These are phyloP conservation scores for Pisolithus orientalis DNA, from an alignment of 768 basidiomycete genomes.

Conservation along the genomic window DNA sequence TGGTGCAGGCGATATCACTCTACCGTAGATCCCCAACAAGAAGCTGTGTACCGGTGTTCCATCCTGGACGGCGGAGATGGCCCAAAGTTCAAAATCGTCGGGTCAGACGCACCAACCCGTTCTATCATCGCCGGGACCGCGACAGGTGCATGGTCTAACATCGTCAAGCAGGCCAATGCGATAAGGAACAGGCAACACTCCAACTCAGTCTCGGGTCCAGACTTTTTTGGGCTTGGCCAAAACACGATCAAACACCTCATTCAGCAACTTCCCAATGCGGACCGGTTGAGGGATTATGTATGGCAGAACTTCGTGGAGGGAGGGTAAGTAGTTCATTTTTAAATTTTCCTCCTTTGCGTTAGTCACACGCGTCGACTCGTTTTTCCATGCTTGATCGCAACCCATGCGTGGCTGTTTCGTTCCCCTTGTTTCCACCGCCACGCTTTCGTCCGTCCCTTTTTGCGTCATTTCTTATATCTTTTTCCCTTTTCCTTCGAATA, in stretches of 20 bases:
- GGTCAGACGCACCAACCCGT: constrained; percentile 62
- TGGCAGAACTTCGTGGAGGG: constrained; percentile 86
- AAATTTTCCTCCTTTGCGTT: constrained; percentile 1
- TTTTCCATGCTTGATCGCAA: neutral
- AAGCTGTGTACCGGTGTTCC: constrained; percentile 76
- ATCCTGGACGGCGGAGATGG: constrained; percentile 83
- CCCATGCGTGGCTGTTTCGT: constrained; percentile 3
- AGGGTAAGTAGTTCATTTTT: constrained; percentile 50
- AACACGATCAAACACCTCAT: constrained; percentile 88
- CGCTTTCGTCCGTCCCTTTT: neutral
- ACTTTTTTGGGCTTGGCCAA: constrained; percentile 83
- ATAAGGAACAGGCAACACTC: constrained; percentile 79
- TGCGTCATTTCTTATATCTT: constrained; percentile 2
- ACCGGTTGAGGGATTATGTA: constrained; percentile 70
- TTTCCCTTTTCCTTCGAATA: constrained; percentile 24
- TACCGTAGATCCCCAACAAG: constrained; percentile 56
- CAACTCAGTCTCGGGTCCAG: constrained; percentile 83
- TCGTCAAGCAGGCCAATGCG: constrained; percentile 77
- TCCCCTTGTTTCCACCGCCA: constrained; percentile 14
- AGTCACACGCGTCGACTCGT: neutral
- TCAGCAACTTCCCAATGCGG: constrained; percentile 74
- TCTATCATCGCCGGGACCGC: constrained; percentile 82
- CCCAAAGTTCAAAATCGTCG: constrained; percentile 80
- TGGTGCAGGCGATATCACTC: constrained; percentile 66
- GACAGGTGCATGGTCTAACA: constrained; percentile 80